Evolutionary conservation across 192 early-diverging fungal species (phyloP), one percentile per base, ranked within the genome.

Genomic region (Funneliformis mosseae): DNA sequence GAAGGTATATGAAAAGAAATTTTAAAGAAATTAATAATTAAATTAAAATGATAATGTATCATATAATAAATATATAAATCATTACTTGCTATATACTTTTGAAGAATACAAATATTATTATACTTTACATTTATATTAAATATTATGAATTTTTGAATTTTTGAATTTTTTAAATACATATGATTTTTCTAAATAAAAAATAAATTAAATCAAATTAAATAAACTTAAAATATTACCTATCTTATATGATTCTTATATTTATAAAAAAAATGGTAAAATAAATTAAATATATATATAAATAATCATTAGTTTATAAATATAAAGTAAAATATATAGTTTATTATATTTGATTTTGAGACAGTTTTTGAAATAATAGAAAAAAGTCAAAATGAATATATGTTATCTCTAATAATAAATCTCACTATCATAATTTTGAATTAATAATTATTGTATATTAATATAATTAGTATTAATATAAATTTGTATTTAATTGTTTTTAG

Each of bases 351-450:
- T 21, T 74, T 74, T 74, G 28, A 74, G 18, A 28, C 14, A 23
- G 43, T 74, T 25, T 74, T 74, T 74, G 25, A n/a, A 25, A 23
- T 23, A 33, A 55, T 74, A 8, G 21, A 74, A 55, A 55, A 74
- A 74, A 74, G 0, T 48, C 72, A 6, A 55, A 55, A 55, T 74
- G 28, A 48, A 74, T 74, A 25, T 27, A 8, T 55, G n/a, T 74
- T n/a, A 45, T 72, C 14, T 72, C 45, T 23, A 41, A 72, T 8
- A 27, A 74, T 74, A 28, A 28, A 28, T 4, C 50, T 16, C 50
- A 74, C 55, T 74, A 55, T 55, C 28, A 74, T 74, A 74, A 74
- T 74, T 41, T 0, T 3, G 50, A 74, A 9, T 18, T 74, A 6
- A 74, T 74, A 27, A 74, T 74, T 48, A 74, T 74, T 10, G 8